Base-by-base conservation (phyloP, 2,329 filamentous ascomycete genomes). In the Podosphaera fusca region DNA sequence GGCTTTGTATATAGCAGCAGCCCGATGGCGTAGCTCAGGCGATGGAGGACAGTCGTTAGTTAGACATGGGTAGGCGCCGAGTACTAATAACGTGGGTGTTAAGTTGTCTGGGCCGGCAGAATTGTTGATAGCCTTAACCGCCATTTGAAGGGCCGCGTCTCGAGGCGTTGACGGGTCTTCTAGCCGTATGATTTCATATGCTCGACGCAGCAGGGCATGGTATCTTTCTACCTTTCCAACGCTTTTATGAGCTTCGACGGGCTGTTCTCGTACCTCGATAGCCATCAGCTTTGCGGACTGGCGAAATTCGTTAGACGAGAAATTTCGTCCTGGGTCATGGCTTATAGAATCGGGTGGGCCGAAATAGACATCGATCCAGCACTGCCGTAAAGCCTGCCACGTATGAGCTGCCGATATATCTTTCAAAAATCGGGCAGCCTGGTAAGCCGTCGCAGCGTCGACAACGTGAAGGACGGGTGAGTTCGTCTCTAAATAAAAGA, bases 361-460 rank as follows among this genome's bases (percentile, higher is more conserved):
- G 10, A 52, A 29, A 45, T 59, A 59, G 6, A 45, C 57, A 31
- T 59, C 49, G 5, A 56, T 58, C 54, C 47, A 59, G 52, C 54
- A 59, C 2, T 33, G n/a, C 1, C 56, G 4, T 35, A 59, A 31
- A 3, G 30, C 14, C 30, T 59, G 12, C 42, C 55, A 59, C 9
- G 45, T 55, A 45, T 57, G 38, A n/a, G 40, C 40, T 29, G 46
- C 35, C 12, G 14, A 29, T 4, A 45, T 45, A 45, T 45, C 4
- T 51, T 51, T 6, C n/a, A 58, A 42, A 14, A 5, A 58, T 58
- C 35, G 52, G 8, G 3, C 55, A 29, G 52, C 51, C 38, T 46
- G 45, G 21, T 34, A 57, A n/a, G 14, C 21, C 5, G 42, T 59
- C n/a, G 29, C 29, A 38, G 47, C 50, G 36, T 59, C 34, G 1